Evolutionary conservation across 805 yeast species (phyloP).

Genomic region (Candida loeiensis): DNA sequence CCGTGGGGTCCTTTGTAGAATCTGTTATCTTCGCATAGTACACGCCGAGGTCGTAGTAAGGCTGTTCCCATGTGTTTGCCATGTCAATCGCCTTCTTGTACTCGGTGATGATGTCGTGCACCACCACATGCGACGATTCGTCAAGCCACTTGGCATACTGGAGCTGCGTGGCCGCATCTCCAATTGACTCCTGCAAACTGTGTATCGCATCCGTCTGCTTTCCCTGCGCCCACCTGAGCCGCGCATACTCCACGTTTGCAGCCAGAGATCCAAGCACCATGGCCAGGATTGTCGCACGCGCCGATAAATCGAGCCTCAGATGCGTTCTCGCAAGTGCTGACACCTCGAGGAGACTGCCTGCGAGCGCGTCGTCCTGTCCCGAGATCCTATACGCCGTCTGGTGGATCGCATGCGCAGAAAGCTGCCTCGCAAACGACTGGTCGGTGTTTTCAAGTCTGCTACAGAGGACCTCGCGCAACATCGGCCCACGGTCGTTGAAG

Average conservation of each 20-base stretch:
- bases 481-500: slow-evolving; percentile 7
- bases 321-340: slow-evolving; percentile 66
- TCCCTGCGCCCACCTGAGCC: slow-evolving; percentile 84
- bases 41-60: slow-evolving; percentile 74
- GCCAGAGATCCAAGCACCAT: slow-evolving; percentile 38
- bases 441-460: slow-evolving; percentile 34
- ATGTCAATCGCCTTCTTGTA: slow-evolving; percentile 57
- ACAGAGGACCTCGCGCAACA: slow-evolving; percentile 20
- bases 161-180: slow-evolving; percentile 46
- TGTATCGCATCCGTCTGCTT: slow-evolving; percentile 82
- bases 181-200: slow-evolving; percentile 44
- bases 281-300: slow-evolving; percentile 63
- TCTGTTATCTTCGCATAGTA: slow-evolving; percentile 78
- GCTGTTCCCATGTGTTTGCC: slow-evolving; percentile 67
- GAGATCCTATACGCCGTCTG: slow-evolving; percentile 39
- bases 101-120: slow-evolving; percentile 66
- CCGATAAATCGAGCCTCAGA: slow-evolving; percentile 68
- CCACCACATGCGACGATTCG: slow-evolving; percentile 75
- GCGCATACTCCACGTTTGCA: slow-evolving; percentile 73
- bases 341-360: slow-evolving; percentile 52
- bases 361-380: slow-evolving; percentile 33
- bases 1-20: slow-evolving; percentile 49
- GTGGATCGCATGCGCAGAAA: slow-evolving; percentile 59
- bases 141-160: slow-evolving; percentile 89
- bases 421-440: slow-evolving; percentile 52